Base-by-base conservation (phyloP, 116 monocot genomes). In the Phalaenopsis hybrid region DNA sequence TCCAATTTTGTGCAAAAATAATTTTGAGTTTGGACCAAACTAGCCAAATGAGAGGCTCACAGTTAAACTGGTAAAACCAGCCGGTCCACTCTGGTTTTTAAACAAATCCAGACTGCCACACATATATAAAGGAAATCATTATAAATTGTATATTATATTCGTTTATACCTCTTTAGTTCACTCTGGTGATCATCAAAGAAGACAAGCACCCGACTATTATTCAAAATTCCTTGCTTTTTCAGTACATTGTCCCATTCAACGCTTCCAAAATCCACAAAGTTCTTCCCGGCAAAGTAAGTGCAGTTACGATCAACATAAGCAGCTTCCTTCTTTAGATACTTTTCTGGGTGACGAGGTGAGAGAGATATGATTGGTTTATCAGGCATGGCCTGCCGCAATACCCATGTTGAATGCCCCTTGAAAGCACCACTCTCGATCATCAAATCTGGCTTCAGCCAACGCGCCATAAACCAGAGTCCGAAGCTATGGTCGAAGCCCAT, bases 141-240 rank as follows among this genome's bases (percentile, higher is more conserved):
- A 67, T 28, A 67, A 67, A 31, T 8, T 23, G 17, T 16, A 15
- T 4, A 67, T 67, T 28, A 73, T 16, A 43, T 13, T 45, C 10
- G 6, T 20, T 45, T 49, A 52, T 89, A 97, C 97, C 97, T 94
- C 83, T 97, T 97, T 41, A 98, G 78, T 83, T 98, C 98, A 89
- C 93, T 95, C 81, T 98, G 98, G 87, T 98, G 98, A 84, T 98
- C 98, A 82, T 98, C 95, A 82, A 98, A 98, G 89, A 98, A 98
- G 68, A 98, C 81, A 76, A 98, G 84, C 75, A 95, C 98, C 43
- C 80, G 87, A 70, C 88, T 90, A 21, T 89, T 73, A 91, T 98
- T 86, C 48, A 84, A 85, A 83, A 98, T 84, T 44, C 91, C 90
- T 81, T 94, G 90, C 5, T 93, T 89, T 81, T 82, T 85, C 86